phyloP scores from a whole-genome alignment of 371 early-diverging fungal species.

The Apophysomyces elegans region DNA sequence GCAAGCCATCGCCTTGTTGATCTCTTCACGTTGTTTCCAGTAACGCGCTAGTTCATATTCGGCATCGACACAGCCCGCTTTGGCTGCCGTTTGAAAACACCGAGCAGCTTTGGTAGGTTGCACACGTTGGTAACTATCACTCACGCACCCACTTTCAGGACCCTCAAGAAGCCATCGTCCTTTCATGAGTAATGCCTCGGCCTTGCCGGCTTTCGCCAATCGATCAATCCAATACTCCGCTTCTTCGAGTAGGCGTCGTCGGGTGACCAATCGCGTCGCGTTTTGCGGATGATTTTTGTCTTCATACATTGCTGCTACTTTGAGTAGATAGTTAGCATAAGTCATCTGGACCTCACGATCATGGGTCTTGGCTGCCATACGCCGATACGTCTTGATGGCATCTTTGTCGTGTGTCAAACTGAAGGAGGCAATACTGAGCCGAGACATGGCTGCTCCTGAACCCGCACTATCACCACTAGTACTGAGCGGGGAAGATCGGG shows the following conservation, averaged over 20 bases:
- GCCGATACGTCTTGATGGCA: slow-evolving; percentile 63
- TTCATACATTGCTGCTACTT: slow-evolving; percentile 38
- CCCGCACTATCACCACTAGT: not conserved
- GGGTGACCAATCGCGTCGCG: slow-evolving; percentile 16
- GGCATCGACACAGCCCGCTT: slow-evolving; percentile 18
- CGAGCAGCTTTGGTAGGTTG: slow-evolving; percentile 13
- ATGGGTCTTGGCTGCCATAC: slow-evolving; percentile 76
- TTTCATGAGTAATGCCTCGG: slow-evolving; percentile 73
- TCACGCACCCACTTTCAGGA: slow-evolving; percentile 3
- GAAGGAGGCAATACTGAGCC: slow-evolving; percentile 22
- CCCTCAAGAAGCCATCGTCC: slow-evolving; percentile 63
- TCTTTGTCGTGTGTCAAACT: slow-evolving; percentile 28
- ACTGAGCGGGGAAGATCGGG: not conserved
- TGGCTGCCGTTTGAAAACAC: slow-evolving; percentile 23
- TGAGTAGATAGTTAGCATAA: slow-evolving; percentile 74
- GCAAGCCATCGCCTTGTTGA: slow-evolving; percentile 68
- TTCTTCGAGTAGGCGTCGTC: slow-evolving; percentile 49
- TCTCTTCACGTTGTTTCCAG: slow-evolving; percentile 64
- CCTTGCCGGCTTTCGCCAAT: slow-evolving; percentile 65
- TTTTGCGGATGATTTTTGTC: slow-evolving; percentile 13
- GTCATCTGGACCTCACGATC: slow-evolving; percentile 69
- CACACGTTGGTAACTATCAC: slow-evolving; percentile 5
- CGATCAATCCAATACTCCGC: slow-evolving; percentile 77
- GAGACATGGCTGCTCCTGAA: not conserved
- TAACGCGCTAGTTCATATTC: slow-evolving; percentile 25